Evolutionary conservation across 805 yeast species (phyloP).

Genomic region (Isabelozyma pseudorhagii): DNA sequence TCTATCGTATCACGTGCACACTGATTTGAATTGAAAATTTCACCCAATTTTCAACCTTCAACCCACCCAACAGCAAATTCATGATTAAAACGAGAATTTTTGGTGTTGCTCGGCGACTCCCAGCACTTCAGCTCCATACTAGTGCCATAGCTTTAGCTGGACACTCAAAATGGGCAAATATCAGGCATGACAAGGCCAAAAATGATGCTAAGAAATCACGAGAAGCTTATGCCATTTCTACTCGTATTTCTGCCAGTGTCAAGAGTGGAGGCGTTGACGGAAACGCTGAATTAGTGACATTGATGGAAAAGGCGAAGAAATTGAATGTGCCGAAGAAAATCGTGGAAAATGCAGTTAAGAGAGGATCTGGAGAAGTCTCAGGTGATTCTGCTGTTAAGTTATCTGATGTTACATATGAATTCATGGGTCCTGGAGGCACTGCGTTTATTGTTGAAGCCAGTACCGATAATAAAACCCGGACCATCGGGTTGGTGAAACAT

Average conservation of each 20-base stretch:
- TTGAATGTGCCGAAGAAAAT: slow-evolving; percentile 78
- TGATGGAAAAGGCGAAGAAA: slow-evolving; percentile 75
- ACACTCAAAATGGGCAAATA: slow-evolving; percentile 94
- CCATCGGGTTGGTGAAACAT: slow-evolving; percentile 71
- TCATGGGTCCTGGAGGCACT: slow-evolving; percentile 89
- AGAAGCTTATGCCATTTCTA: slow-evolving; percentile 67
- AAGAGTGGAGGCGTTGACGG: slow-evolving; percentile 69
- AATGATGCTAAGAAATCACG: slow-evolving; percentile 79
- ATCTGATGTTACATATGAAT: slow-evolving; percentile 68
- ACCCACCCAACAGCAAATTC: not conserved
- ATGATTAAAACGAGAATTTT: not conserved
- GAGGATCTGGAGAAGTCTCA: slow-evolving; percentile 70
- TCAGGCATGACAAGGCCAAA: slow-evolving; percentile 90
- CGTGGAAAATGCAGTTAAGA: slow-evolving; percentile 80
- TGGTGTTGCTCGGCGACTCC: not conserved
- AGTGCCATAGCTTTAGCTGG: slow-evolving; percentile 49
- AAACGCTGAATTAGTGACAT: slow-evolving; percentile 60
- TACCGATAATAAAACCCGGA: slow-evolving; percentile 85
- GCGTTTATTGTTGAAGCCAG: slow-evolving; percentile 81
- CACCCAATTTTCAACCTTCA: not conserved
- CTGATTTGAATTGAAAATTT: not conserved
- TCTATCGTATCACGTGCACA: not conserved
- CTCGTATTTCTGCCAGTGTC: slow-evolving; percentile 72
- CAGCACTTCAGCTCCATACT: slow-evolving; percentile 9
- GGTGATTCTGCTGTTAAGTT: slow-evolving; percentile 46